Evolutionary conservation across 495 filamentous ascomycete species (phyloP).

Genomic region (Penicillium fimorum): DNA sequence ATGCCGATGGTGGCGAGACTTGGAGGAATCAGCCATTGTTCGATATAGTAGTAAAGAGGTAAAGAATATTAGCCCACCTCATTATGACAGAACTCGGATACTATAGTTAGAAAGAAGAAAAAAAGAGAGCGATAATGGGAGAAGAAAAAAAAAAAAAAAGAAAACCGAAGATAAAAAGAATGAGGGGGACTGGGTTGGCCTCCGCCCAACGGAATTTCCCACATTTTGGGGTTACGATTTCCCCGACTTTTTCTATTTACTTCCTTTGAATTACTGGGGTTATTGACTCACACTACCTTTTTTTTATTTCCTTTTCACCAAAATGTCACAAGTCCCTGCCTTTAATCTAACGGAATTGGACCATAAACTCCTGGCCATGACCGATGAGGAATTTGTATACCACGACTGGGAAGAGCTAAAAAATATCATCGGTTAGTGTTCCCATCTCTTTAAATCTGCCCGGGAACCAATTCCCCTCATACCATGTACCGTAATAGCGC

Average conservation of each 20-base stretch:
- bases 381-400: constrained; percentile 64
- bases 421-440: constrained; percentile 61
- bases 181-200: constrained; percentile 7
- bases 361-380: constrained; percentile 61
- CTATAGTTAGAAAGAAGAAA: background rate
- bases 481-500: constrained; percentile 38
- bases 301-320: constrained; percentile 6
- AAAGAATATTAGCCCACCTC: constrained; percentile 28
- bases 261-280: background rate
- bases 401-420: constrained; percentile 71
- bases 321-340: constrained; percentile 27
- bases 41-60: background rate
- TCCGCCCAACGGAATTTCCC: constrained; percentile 30
- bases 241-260: constrained; percentile 12
- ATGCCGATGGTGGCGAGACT: constrained; percentile 60
- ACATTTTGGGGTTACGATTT: constrained; percentile 18
- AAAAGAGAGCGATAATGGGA: constrained; percentile 8
- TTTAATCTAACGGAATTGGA: constrained; percentile 68
- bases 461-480: constrained; percentile 14
- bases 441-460: constrained; percentile 7
- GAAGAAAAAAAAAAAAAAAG: constrained; percentile 1
- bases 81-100: constrained; percentile 26
- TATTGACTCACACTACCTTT: background rate
- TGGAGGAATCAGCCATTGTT: constrained; percentile 20
- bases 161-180: constrained; percentile 10